Conservation (phyloP, 2,329 filamentous ascomycete genomes). For the Fusarium xylarioides region DNA sequence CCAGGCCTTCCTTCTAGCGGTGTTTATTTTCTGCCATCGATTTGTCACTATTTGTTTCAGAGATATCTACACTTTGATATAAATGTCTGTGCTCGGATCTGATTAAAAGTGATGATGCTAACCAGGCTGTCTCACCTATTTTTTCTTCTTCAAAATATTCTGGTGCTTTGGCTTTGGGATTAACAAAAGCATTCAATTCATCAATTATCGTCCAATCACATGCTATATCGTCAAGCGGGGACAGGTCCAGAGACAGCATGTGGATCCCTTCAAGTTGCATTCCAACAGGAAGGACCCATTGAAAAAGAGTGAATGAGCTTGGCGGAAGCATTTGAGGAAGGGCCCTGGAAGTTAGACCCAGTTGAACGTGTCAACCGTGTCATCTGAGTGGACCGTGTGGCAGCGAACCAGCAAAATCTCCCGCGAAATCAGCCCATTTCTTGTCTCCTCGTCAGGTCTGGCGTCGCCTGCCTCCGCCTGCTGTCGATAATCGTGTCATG, state of each 20-base stretch:
- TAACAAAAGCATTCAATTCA: conserved; percentile 22
- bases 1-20: conserved; percentile 1
- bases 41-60: background rate
- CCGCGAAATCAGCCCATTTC: conserved; percentile 51
- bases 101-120: background rate
- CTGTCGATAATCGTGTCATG: conserved; percentile 48
- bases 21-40: background rate
- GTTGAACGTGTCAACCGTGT: conserved; percentile 33
- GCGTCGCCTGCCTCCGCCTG: conserved; percentile 45
- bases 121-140: background rate
- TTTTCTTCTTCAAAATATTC: background rate
- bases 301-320: conserved; percentile 18
- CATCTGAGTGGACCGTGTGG: conserved; percentile 34
- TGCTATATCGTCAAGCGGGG: conserved; percentile 7
- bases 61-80: background rate
- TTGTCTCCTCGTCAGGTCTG: conserved; percentile 46
- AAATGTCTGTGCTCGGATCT: background rate
- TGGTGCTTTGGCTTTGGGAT: conserved; percentile 7
- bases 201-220: conserved; percentile 29
- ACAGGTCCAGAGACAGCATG: conserved; percentile 12
- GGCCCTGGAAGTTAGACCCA: conserved; percentile 30
- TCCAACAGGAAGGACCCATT: conserved; percentile 25
- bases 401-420: conserved; percentile 43
- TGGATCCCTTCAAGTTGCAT: conserved; percentile 25
- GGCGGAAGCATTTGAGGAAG: background rate